These are phyloP conservation scores for Fomitopsis serialis DNA, from an alignment of 768 basidiomycete genomes.

Conservation along the genomic window DNA sequence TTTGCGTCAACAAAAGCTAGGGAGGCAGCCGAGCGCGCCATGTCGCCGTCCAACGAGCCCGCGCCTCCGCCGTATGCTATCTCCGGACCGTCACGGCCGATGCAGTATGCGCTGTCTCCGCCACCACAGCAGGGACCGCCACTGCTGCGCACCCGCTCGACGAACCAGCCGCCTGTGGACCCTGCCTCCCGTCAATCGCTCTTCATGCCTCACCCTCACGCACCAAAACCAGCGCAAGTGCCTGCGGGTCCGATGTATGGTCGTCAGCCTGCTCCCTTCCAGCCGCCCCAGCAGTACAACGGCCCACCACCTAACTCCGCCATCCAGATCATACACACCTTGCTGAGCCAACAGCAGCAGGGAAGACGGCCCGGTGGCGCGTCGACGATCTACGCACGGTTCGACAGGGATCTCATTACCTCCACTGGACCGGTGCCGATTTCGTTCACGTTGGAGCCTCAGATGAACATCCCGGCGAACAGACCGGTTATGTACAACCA, in stretches of 20 bases:
- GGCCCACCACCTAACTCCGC: conserved; percentile 24
- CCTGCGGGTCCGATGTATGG: conserved; percentile 61
- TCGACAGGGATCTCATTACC: conserved; percentile 41
- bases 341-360: neutral
- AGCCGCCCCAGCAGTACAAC: neutral
- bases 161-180: conserved; percentile 20
- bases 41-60: conserved; percentile 5
- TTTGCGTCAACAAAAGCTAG: neutral
- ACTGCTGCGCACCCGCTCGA: conserved; percentile 3
- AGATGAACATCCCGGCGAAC: conserved; percentile 26
- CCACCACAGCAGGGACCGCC: conserved; percentile 1
- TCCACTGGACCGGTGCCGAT: conserved; percentile 59
- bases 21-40: neutral
- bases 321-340: conserved; percentile 15
- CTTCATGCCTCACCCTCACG: conserved; percentile 52
- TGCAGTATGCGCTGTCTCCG: conserved; percentile 7
- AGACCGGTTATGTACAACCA: conserved; percentile 7
- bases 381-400: conserved; percentile 60
- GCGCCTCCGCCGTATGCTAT: conserved; percentile 26
- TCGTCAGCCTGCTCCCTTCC: conserved; percentile 19
- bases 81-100: conserved; percentile 8
- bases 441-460: conserved; percentile 51
- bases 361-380: neutral
- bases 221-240: conserved; percentile 37
- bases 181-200: conserved; percentile 31